Evolutionary conservation across 225 moss, liverwort and hornwort genomes (phyloP), one percentile per base, ranked within the genome.

Genomic region (Polytrichum commune): DNA sequence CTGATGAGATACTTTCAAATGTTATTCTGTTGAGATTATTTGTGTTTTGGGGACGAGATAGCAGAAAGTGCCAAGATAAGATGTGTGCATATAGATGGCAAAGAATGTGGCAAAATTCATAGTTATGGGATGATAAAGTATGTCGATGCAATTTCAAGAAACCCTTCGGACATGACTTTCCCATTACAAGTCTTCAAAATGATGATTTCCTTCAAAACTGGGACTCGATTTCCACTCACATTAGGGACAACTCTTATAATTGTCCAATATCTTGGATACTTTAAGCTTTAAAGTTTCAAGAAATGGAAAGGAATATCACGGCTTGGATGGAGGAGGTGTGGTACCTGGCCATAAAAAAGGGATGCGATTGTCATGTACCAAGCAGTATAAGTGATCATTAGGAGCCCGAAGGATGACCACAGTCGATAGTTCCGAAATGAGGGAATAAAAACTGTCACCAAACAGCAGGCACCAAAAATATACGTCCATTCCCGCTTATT

Each of bases 401-500:
- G 74, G 60, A 96, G 80, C 19, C 96, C 96, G 38, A 89, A 85
- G 79, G 93, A 92, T 1, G 96, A 96, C 96, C 96, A 96, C 29
- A 96, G 74, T 28, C 96, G 87, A 73, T 92, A 92, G 64, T 96
- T 96, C 61, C 93, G 93, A 72, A 96, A 93, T 1, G 89, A 88
- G 8, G 96, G 96, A 27, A 96, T 79, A 73, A 96, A 63, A 29
- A 88, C 83, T 16, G 93, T 96, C 62, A 88, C 70, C 85, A 90
- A 82, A 69, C 96, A 96, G 69, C 85, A 83, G 18, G 93, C 96
- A 4, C 96, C 96, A 55, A 96, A 96, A 71, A 96, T 93, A 73
- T 93, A 96, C 23, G 96, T 96, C 96, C 96, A 96, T 72, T 90
- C 90, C 58, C 96, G 82, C 89, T 96, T 96, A 86, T 93, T 86